These are phyloP conservation scores for Wickerhamomyces hampshirensis DNA, from an alignment of 805 yeast species.

Conservation along the genomic window DNA sequence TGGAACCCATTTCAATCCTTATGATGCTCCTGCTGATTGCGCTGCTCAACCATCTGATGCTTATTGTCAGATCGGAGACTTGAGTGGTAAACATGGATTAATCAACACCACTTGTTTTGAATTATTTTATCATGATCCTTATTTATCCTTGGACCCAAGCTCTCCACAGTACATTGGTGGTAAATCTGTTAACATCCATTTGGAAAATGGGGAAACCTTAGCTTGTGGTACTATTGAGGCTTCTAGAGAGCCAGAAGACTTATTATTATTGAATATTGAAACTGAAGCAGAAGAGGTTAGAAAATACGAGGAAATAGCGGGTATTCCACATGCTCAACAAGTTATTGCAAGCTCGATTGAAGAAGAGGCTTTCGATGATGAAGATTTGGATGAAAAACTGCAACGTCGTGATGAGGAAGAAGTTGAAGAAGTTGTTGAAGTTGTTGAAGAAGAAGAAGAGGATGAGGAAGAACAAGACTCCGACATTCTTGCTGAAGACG, in stretches of 20 bases:
- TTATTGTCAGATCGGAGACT: slow-evolving; percentile 66
- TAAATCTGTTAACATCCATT: slow-evolving; percentile 52
- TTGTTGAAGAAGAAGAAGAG: slow-evolving; percentile 8
- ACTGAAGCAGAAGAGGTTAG: slow-evolving; percentile 23
- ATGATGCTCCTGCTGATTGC: slow-evolving; percentile 48
- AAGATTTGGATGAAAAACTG: not conserved
- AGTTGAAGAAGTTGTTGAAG: slow-evolving; percentile 7
- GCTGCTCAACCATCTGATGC: slow-evolving; percentile 46
- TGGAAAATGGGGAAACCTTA: slow-evolving; percentile 44
- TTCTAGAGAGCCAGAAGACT: slow-evolving; percentile 25
- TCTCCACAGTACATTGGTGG: slow-evolving; percentile 58
- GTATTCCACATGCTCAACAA: slow-evolving; percentile 14
- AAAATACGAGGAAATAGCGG: slow-evolving; percentile 23
- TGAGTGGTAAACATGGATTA: slow-evolving; percentile 74
- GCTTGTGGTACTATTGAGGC: slow-evolving; percentile 56
- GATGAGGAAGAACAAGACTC: slow-evolving; percentile 7
- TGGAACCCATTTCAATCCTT: slow-evolving; percentile 63
- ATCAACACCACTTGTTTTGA: slow-evolving; percentile 68
- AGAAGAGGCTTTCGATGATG: slow-evolving; percentile 2
- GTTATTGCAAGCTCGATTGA: too few species aligned
- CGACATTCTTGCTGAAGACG: slow-evolving; percentile 6
- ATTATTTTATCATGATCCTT: slow-evolving; percentile 58
- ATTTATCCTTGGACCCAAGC: slow-evolving; percentile 52
- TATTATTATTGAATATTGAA: slow-evolving; percentile 23
- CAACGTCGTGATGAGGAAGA: slow-evolving; percentile 1